A percentile compares a stretch with the other conserved stretches of the same genome.
Conservation (phyloP, 1,284 basidiomycete species). For the Cystobasidiaceae sp. region DNA sequence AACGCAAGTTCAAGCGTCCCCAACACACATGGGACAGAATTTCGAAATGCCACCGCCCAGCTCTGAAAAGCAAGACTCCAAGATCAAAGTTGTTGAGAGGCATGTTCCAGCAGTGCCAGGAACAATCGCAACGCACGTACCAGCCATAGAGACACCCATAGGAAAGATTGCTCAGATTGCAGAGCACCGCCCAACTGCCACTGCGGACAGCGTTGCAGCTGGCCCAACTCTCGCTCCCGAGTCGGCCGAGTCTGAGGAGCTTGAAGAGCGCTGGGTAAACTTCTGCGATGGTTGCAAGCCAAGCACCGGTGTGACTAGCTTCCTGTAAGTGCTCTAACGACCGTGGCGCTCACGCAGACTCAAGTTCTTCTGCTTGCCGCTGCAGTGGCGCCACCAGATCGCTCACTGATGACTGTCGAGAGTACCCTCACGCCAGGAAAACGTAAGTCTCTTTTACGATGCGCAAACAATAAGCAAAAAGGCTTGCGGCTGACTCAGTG, state of each 20-base stretch:
- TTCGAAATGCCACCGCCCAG: too few relatives aligned
- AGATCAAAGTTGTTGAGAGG: too few relatives aligned
- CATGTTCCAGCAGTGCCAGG: too few relatives aligned
- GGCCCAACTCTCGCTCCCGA: not conserved
- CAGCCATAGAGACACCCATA: too few relatives aligned
- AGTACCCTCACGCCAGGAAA: not conserved
- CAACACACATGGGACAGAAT: too few relatives aligned
- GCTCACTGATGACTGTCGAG: not conserved
- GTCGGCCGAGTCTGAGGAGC: not conserved
- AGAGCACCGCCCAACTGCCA: not conserved
- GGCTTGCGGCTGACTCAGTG: not conserved
- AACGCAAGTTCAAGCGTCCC: too few relatives aligned
- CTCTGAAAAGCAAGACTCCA: too few relatives aligned
- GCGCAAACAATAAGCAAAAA: too few relatives aligned
- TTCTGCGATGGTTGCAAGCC: not conserved
- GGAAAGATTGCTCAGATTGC: too few relatives aligned
- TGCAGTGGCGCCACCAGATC: not conserved
- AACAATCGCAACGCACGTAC: too few relatives aligned
- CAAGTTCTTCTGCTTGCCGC: not conserved
- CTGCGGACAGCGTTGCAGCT: not conserved
- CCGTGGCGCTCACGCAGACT: not conserved
- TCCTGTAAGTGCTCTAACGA: not conserved
- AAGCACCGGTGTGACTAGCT: constrained; percentile 8
- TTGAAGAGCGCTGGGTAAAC: not conserved
- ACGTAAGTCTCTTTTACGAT: too few relatives aligned